Evolutionary conservation across 495 filamentous ascomycete genomes (phyloP).

Genomic region (Halenospora varia): DNA sequence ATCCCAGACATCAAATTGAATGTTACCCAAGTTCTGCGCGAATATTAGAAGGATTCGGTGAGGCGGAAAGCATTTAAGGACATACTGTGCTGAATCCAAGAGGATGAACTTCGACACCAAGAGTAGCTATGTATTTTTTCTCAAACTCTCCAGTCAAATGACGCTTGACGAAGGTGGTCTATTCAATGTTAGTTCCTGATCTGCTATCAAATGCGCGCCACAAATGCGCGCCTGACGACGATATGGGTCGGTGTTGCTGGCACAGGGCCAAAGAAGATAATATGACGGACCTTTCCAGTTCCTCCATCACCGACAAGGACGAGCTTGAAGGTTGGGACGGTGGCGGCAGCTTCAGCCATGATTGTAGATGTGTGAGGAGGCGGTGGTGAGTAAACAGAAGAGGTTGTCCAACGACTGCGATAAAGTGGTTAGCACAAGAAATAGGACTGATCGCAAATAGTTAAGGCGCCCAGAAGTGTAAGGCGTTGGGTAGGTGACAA

Average conservation of each 20-base stretch:
- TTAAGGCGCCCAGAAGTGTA: background rate
- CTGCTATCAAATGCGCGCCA: constrained; percentile 10
- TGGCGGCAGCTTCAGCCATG: constrained; percentile 53
- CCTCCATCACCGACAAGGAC: constrained; percentile 99
- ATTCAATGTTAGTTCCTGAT: constrained; percentile 23
- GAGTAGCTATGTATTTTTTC: constrained; percentile 99
- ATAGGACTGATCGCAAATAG: background rate
- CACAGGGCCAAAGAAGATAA: constrained; percentile 2
- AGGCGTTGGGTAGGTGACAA: background rate
- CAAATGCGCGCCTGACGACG: constrained; percentile 2
- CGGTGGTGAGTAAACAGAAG: constrained; percentile 37
- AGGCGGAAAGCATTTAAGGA: constrained; percentile 23
- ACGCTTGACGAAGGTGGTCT: constrained; percentile 99
- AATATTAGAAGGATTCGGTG: constrained; percentile 34
- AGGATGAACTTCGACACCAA: constrained; percentile 99
- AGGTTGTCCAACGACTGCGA: constrained; percentile 19
- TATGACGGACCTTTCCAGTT: constrained; percentile 87
- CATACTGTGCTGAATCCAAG: constrained; percentile 90
- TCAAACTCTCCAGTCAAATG: constrained; percentile 99
- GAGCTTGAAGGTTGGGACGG: constrained; percentile 88
- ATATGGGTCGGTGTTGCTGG: background rate
- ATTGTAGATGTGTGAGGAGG: constrained; percentile 33
- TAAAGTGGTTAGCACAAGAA: constrained; percentile 21
- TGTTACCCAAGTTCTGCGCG: constrained; percentile 81
- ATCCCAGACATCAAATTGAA: constrained; percentile 99